A percentile compares a stretch with the other conserved stretches of the same genome.
Evolutionary conservation across 2,329 filamentous ascomycete species (phyloP).

Genomic region (Aspergillus sp.): DNA sequence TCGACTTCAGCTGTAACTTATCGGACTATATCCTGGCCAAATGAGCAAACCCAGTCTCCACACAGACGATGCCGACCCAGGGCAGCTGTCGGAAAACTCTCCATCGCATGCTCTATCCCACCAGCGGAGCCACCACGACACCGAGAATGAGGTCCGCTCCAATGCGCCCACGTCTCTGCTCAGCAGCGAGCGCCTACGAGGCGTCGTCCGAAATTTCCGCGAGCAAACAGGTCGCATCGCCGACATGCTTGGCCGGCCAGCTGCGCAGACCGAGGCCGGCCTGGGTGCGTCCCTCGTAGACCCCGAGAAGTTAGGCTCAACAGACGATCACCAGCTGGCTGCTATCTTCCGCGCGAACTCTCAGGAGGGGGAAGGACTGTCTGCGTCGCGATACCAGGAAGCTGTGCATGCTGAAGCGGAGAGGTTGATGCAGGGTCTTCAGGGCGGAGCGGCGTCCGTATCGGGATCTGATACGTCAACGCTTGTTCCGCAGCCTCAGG

Average conservation of each 20-base stretch:
- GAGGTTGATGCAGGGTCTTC: constrained; percentile 5
- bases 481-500: neutral
- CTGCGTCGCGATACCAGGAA: neutral
- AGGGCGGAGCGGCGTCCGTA: neutral
- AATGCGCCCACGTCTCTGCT: neutral
- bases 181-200: constrained; percentile 2
- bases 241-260: neutral
- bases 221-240: constrained; percentile 5
- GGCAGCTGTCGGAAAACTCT: no score
- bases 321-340: constrained; percentile 10
- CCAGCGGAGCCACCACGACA: no score
- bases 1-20: no score
- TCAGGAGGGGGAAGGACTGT: neutral
- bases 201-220: constrained; percentile 1
- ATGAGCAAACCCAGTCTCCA: no score
- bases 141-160: neutral
- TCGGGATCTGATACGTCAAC: neutral
- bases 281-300: constrained; percentile 2
- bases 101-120: no score
- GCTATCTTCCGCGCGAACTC: neutral
- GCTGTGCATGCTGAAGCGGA: constrained; percentile 9
- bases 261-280: neutral
- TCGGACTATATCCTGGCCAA: no score
- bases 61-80: no score
- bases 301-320: constrained; percentile 10